Conservation (phyloP, 306 rosid genomes). For the Leucaena leucocephala region DNA sequence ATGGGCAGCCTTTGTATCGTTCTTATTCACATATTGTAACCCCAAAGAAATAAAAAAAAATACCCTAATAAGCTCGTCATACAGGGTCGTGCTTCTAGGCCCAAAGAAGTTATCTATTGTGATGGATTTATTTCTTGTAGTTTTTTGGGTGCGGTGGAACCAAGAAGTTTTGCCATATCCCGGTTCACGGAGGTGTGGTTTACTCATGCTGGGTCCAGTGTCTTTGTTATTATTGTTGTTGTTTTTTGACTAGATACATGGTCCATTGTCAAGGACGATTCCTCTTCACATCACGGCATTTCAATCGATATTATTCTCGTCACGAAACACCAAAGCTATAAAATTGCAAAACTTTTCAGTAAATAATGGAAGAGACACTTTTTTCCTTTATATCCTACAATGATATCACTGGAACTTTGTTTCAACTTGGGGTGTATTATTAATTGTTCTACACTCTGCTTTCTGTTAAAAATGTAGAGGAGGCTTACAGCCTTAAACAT, state of each 20-base stretch:
- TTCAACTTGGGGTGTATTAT: neutral
- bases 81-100: neutral
- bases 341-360: neutral
- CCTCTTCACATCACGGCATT: conserved; percentile 2
- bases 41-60: neutral
- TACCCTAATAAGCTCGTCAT: neutral
- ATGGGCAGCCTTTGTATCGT: neutral
- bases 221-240: neutral
- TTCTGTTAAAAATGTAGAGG: neutral
- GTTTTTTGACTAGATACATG: neutral
- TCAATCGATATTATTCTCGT: neutral
- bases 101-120: too few species aligned
- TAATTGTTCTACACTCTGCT: neutral
- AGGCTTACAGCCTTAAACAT: neutral
- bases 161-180: neutral
- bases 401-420: neutral
- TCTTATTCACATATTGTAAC: neutral
- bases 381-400: neutral
- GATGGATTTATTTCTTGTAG: neutral
- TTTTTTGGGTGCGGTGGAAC: neutral
- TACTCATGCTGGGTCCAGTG: neutral
- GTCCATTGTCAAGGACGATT: neutral
- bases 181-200: too few species aligned
- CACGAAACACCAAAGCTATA: neutral
- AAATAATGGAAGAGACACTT: neutral